Evolutionary conservation across 306 rosid genomes (phyloP), one percentile per base, ranked within the genome.

Genomic region (Quercus dentata): DNA sequence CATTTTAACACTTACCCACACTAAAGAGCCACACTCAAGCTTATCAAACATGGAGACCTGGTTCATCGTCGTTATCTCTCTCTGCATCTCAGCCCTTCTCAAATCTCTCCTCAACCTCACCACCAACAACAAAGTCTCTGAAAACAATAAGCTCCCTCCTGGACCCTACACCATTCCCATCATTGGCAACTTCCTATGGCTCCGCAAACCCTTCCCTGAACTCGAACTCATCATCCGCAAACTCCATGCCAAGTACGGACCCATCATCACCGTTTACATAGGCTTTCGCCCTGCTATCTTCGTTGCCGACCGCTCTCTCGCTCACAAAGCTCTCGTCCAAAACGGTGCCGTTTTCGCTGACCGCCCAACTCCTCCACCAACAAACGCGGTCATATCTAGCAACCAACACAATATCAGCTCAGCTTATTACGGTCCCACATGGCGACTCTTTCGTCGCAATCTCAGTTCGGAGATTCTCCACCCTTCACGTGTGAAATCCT

Each of bases 361-460:
- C 10, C 74, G 74, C 10, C 74, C 74, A 4, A 27, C 54, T 8
- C 13, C 74, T 17, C 74, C 4, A 10, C 56, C 55, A 3, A 41
- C 11, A 15, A 1, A 10, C 1, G 44, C 20, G 56, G 2, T 21
- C 4, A 1, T 44, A 6, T 19, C 19, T 27, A 41, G n/a, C 28
- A 69, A 69, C 12, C 74, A 69, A 56, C 49, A n/a, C 10, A 44
- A 44, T 30, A 44, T 69, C 56, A 70, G n/a, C 74, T 70, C 74
- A 1, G 30, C 74, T 2, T 38, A 20, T 54, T 70, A 70, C 10
- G 56, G 56, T 1, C 31, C 74, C 30, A 38, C 30, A 19, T 70
- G 74, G 74, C 74, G 74, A 6, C 28, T 70, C 17, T 23, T 70
- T 27, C 74, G 71, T 21, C 71, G 20, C 58, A 17, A 54, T 18